Conservation (phyloP, 192 early-diverging fungal species). For the Coemansia sp. region DNA sequence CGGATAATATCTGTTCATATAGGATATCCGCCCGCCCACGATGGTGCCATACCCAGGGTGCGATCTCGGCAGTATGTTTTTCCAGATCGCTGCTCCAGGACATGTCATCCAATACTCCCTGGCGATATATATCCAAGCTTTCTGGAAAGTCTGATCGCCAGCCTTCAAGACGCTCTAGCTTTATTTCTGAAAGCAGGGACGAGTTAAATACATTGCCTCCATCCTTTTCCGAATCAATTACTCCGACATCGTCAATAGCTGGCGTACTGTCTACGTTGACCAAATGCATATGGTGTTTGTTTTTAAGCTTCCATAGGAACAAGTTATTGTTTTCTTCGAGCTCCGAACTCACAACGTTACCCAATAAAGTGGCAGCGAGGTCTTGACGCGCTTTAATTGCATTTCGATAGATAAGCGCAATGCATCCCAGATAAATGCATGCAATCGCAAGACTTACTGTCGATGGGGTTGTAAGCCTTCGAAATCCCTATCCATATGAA, state of each 20-base stretch:
- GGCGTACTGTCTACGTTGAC: not conserved
- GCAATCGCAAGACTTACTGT: constrained; percentile 23
- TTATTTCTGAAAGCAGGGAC: not conserved
- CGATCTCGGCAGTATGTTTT: constrained; percentile 44
- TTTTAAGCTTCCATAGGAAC: constrained; percentile 11
- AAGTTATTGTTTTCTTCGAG: not conserved
- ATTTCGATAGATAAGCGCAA: constrained; percentile 17
- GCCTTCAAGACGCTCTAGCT: constrained; percentile 24
- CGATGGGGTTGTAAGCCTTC: constrained; percentile 32
- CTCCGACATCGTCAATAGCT: not conserved
- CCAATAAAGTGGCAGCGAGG: not conserved
- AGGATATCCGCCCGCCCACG: constrained; percentile 33
- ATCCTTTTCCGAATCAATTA: not conserved
- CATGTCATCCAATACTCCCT: constrained; percentile 7
- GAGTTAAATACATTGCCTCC: not conserved
- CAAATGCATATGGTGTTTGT: not conserved
- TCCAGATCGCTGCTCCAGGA: constrained; percentile 16
- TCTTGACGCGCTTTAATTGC: not conserved
- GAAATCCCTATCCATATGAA: constrained; percentile 26
- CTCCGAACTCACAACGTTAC: not conserved
- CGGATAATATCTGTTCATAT: not conserved
- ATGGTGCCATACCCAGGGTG: constrained; percentile 56
- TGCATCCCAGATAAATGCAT: constrained; percentile 22
- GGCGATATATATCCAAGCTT: constrained; percentile 28
- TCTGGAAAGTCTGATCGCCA: constrained; percentile 46